These are phyloP conservation scores for Pterocarpus santalinus DNA, from an alignment of 306 rosid species.

Conservation along the genomic window DNA sequence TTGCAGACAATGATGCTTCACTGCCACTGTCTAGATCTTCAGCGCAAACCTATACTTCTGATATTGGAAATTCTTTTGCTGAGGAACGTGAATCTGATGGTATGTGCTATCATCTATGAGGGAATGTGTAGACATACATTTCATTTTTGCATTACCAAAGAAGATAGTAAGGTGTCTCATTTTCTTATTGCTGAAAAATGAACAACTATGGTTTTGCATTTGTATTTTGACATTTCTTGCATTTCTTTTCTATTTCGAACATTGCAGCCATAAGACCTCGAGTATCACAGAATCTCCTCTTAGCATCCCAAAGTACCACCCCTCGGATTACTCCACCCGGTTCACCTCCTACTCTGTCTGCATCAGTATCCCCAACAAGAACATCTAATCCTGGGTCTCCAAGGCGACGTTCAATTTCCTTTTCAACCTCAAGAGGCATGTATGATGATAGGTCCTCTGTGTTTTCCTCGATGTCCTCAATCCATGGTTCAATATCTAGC, in stretches of 20 bases:
- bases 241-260: slow-evolving; percentile 40
- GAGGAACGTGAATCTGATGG: slow-evolving; percentile 74
- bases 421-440: slow-evolving; percentile 77
- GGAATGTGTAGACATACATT: slow-evolving; percentile 6
- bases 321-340: slow-evolving; percentile 84
- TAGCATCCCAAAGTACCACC: slow-evolving; percentile 80
- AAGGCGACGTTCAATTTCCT: slow-evolving; percentile 78
- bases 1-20: slow-evolving; percentile 66
- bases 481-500: slow-evolving; percentile 59
- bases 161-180: not conserved
- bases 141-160: slow-evolving; percentile 32
- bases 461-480: slow-evolving; percentile 53
- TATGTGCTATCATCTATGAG: slow-evolving; percentile 45
- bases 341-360: slow-evolving; percentile 84
- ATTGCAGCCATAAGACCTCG: slow-evolving; percentile 69
- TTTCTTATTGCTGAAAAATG: slow-evolving; percentile 30
- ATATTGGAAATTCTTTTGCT: slow-evolving; percentile 58
- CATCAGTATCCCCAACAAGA: slow-evolving; percentile 85
- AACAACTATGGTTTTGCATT: slow-evolving; percentile 35
- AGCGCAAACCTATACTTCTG: slow-evolving; percentile 52
- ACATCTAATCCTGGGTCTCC: slow-evolving; percentile 82
- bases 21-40: slow-evolving; percentile 62
- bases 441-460: slow-evolving; percentile 70
- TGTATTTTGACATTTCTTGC: slow-evolving; percentile 24
- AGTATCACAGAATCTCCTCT: slow-evolving; percentile 64